phyloP scores from a whole-genome alignment of 768 basidiomycete genomes.

The Termitomyces sp. region DNA sequence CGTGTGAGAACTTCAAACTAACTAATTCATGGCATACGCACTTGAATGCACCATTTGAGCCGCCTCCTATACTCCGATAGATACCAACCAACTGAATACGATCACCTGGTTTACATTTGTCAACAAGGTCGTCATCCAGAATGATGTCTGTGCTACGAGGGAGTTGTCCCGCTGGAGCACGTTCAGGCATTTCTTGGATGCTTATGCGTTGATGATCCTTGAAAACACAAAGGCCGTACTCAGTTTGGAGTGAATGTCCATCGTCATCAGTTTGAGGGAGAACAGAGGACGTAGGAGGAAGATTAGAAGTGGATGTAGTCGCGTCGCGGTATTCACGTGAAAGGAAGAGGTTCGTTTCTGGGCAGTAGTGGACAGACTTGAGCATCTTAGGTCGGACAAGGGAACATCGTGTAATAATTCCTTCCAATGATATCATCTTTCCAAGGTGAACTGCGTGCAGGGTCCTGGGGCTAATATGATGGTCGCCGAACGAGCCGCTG shows the following conservation, averaged over 20 bases:
- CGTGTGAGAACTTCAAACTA: slow-evolving; percentile 11
- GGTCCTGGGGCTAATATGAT: slow-evolving; percentile 94
- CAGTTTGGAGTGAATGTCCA: slow-evolving; percentile 81
- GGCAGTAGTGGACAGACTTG: slow-evolving; percentile 93
- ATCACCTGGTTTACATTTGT: slow-evolving; percentile 97
- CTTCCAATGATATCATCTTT: slow-evolving; percentile 96
- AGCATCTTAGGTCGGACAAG: slow-evolving; percentile 99
- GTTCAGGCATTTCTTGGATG: slow-evolving; percentile 99
- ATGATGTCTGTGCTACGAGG: slow-evolving; percentile 96
- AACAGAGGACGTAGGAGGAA: slow-evolving; percentile 81
- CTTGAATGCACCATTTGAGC: slow-evolving; percentile 93
- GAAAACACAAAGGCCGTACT: slow-evolving; percentile 90
- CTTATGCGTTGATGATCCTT: slow-evolving; percentile 96
- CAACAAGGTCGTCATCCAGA: slow-evolving; percentile 94
- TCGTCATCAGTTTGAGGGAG: slow-evolving; percentile 93
- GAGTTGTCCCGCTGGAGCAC: slow-evolving; percentile 94
- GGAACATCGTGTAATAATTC: slow-evolving; percentile 97
- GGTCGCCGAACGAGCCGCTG: slow-evolving; percentile 96
- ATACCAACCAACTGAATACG: slow-evolving; percentile 95
- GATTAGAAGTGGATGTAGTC: slow-evolving; percentile 80
- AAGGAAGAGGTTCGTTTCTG: slow-evolving; percentile 82
- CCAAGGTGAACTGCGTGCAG: slow-evolving; percentile 86
- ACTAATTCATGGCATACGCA: slow-evolving; percentile 32
- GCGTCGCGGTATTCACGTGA: slow-evolving; percentile 91
- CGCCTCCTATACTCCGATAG: slow-evolving; percentile 92